Percentiles rank a stretch among this genome's conserved stretches.
These are phyloP conservation scores for Symbiodinium natans DNA, from an alignment of 73 alveolate genomes.

Conservation along the genomic window DNA sequence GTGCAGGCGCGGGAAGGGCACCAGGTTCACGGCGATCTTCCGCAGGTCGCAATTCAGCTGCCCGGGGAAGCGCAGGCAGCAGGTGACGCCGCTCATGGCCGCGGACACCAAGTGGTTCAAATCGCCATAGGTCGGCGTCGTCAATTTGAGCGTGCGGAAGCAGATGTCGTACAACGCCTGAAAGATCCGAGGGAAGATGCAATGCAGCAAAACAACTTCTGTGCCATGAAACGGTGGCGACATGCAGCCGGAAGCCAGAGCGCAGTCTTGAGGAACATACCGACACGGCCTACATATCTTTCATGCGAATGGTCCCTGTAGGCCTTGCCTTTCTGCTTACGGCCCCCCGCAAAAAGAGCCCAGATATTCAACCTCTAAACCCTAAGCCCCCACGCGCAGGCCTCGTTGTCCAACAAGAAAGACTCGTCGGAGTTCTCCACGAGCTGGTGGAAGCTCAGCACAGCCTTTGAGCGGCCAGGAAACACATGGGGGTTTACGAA, in stretches of 20 bases:
- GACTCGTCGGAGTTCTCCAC: slow-evolving; percentile 95
- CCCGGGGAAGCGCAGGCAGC: slow-evolving; percentile 99
- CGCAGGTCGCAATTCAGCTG: slow-evolving; percentile 99
- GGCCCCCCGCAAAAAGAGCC: no score
- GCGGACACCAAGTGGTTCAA: slow-evolving; percentile 99
- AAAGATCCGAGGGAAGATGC: not conserved
- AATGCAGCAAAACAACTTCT: not conserved
- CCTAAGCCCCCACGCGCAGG: not conserved
- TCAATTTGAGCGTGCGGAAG: slow-evolving; percentile 98
- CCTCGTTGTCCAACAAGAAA: slow-evolving; percentile 98
- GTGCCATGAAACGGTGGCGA: no score
- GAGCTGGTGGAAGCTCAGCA: slow-evolving; percentile 98
- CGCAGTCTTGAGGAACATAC: not conserved
- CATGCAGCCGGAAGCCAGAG: not conserved
- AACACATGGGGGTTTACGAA: no score
- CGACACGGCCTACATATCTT: no score
- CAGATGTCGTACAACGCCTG: slow-evolving; percentile 99
- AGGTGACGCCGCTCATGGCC: slow-evolving; percentile 99
- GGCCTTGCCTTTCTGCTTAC: no score
- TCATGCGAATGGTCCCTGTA: no score
- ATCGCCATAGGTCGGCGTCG: slow-evolving; percentile 99
- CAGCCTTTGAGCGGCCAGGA: not conserved
- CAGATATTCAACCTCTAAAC: no score
- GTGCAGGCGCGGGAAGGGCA: slow-evolving; percentile 99
- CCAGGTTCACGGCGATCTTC: slow-evolving; percentile 99